A percentile compares a stretch with the other conserved stretches of the same genome.
Conservation (phyloP, 2,329 filamentous ascomycete genomes). For the Pseudocercospora eumusae region DNA sequence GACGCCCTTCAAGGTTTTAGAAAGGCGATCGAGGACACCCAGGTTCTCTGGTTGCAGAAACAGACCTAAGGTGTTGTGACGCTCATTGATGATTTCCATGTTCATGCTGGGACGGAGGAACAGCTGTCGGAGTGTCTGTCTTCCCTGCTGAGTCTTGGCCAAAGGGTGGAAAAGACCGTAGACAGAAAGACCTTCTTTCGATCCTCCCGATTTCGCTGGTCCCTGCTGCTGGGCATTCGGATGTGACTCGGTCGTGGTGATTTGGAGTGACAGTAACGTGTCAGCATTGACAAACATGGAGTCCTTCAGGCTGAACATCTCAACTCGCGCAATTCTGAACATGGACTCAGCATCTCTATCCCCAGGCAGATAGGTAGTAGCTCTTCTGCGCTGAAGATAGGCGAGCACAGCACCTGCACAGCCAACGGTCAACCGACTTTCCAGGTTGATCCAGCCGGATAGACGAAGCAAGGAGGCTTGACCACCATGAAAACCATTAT, state of each 20-base stretch:
- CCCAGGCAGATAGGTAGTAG: conserved; percentile 63
- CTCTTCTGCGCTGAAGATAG: conserved; percentile 70
- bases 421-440: conserved; percentile 72
- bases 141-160: conserved; percentile 78
- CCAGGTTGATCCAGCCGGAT: conserved; percentile 70
- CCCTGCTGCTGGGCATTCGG: conserved; percentile 79
- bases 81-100: conserved; percentile 65
- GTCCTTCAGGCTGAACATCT: conserved; percentile 71
- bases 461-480: conserved; percentile 69
- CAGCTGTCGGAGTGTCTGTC: conserved; percentile 68
- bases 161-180: conserved; percentile 79
- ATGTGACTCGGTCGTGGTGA: conserved; percentile 79
- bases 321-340: conserved; percentile 64
- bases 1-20: conserved; percentile 65
- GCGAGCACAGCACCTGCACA: conserved; percentile 86
- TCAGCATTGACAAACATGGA: conserved; percentile 78
- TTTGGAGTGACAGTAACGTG: conserved; percentile 78
- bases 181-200: conserved; percentile 79
- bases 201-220: conserved; percentile 60
- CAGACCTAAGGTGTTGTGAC: conserved; percentile 68
- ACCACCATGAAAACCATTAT: conserved; percentile 49
- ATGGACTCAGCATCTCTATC: conserved; percentile 56
- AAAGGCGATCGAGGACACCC: conserved; percentile 56
- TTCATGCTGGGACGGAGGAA: conserved; percentile 79
- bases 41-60: conserved; percentile 70